These are phyloP conservation scores for Dictyostelium brefeldianum DNA, from an alignment of 78 protist genomes.

Conservation along the genomic window DNA sequence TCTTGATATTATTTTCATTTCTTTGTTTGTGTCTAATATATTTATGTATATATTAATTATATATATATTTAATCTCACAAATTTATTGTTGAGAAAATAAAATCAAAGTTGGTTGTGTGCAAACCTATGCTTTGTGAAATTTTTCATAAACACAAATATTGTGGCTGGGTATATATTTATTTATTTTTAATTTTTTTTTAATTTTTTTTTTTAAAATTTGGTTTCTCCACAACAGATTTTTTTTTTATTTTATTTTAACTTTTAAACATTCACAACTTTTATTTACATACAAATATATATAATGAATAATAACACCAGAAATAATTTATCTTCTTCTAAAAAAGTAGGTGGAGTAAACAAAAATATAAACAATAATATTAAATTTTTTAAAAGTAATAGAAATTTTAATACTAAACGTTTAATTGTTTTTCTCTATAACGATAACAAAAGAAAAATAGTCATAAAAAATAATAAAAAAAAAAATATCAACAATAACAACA, in stretches of 20 bases:
- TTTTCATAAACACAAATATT: too few species aligned
- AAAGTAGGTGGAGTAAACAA: conserved; percentile 24
- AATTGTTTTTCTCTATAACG: neutral
- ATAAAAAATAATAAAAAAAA: conserved; percentile 11
- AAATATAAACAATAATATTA: neutral
- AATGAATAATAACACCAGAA: conserved; percentile 5
- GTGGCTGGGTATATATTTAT: too few species aligned
- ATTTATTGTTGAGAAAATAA: too few species aligned
- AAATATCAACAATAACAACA: neutral
- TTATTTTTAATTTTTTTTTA: neutral
- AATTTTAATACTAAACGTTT: conserved; percentile 20
- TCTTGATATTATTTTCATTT: too few species aligned
- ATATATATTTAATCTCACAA: too few species aligned
- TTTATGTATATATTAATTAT: too few species aligned
- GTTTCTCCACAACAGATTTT: too few species aligned
- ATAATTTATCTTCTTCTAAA: conserved; percentile 27
- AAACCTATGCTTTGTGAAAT: too few species aligned
- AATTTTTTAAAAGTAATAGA: neutral
- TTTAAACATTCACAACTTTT: neutral
- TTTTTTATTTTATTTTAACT: neutral
- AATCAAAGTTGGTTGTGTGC: too few species aligned
- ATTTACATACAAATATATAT: neutral
- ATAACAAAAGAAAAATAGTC: conserved; percentile 19
- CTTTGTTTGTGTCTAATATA: too few species aligned
- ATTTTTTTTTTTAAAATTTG: conserved; percentile 16